A percentile compares a stretch with the other conserved stretches of the same genome.
These are phyloP conservation scores for Talaromyces liani DNA, from an alignment of 495 filamentous ascomycete genomes.

Conservation along the genomic window DNA sequence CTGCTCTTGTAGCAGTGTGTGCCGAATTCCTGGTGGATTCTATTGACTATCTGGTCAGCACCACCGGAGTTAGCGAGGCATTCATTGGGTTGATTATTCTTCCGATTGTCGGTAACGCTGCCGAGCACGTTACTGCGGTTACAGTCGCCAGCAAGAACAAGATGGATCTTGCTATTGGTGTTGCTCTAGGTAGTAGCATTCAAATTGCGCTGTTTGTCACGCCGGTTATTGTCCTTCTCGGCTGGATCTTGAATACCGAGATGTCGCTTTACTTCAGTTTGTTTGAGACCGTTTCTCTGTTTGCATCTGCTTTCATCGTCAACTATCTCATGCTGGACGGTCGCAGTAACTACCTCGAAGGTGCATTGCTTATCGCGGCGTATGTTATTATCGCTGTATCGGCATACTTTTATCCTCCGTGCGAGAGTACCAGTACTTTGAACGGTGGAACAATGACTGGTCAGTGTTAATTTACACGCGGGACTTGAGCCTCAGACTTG, in stretches of 20 bases:
- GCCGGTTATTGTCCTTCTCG: conserved; percentile 80
- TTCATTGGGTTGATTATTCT: conserved; percentile 87
- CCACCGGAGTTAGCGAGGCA: conserved; percentile 58
- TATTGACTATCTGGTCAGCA: conserved; percentile 64
- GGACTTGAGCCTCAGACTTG: background rate
- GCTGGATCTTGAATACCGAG: conserved; percentile 72
- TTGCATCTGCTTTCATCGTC: conserved; percentile 79
- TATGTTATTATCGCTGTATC: conserved; percentile 73
- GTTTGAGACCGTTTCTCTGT: conserved; percentile 82
- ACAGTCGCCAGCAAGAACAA: conserved; percentile 89
- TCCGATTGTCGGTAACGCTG: conserved; percentile 87
- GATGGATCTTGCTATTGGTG: conserved; percentile 90
- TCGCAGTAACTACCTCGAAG: conserved; percentile 82
- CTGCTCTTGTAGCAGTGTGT: conserved; percentile 73
- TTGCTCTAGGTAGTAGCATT: conserved; percentile 81
- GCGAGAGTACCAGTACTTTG: conserved; percentile 36
- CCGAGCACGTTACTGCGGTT: conserved; percentile 86
- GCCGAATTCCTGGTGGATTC: conserved; percentile 82
- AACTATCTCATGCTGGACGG: conserved; percentile 89
- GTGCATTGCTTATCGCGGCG: conserved; percentile 69
- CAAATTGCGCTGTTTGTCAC: conserved; percentile 85
- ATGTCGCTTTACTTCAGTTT: conserved; percentile 90
- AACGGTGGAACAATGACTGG: conserved; percentile 13
- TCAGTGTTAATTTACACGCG: background rate
- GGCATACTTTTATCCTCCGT: conserved; percentile 57